Evolutionary conservation across 352 stramenopile genomes (phyloP), one percentile per base, ranked within the genome.

Genomic region (Phytophthora pisi): DNA sequence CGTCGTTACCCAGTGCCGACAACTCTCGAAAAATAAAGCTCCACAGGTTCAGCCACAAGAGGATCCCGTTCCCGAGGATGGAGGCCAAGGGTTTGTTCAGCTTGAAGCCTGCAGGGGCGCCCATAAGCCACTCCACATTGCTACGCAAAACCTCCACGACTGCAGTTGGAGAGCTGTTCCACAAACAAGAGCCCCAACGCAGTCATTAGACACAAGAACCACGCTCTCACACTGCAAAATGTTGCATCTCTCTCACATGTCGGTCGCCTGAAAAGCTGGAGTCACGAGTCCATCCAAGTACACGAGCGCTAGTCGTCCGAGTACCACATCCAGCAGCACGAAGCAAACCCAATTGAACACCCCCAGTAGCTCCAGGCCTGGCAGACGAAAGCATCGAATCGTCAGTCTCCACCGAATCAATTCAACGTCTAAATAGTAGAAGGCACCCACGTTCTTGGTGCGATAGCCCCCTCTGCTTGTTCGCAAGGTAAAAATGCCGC

Each of bases 71-170:
- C 54, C 89, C 90, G 36, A 98, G 75, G 49, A 94, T 95, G 13
- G 88, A 83, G 2, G 95, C 95, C 7, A 98, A 70, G 0, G 91
- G 81, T 5, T 90, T 79, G 65, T 98, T 98, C 6, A 98, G 68
- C 74, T 94, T 94, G 61, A 94, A 94, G 4, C 86, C 86, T 40
- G 86, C 86, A 24, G 86, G 86, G 0, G 84, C 82, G 7, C 74
- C 86, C 82, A 92, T 92, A 3, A 94, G 71, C 86, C 86, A 94
- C 30, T 79, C 67, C 6, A 93, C 80, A n/a, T 91, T 80, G 3
- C 64, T 62, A 18, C 82, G 82, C 15, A 93, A 67, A 6, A 72
- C 57, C 2, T 78, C 55, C 18, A 91, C 70, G 51, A 90, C 74
- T 28, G 50, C 42, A 47, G 10, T 56, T 11, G 77, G 75, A 30